Evolutionary conservation across 805 yeast species (phyloP), one percentile per base, ranked within the genome.

Genomic region (Saturnispora galanensis): DNA sequence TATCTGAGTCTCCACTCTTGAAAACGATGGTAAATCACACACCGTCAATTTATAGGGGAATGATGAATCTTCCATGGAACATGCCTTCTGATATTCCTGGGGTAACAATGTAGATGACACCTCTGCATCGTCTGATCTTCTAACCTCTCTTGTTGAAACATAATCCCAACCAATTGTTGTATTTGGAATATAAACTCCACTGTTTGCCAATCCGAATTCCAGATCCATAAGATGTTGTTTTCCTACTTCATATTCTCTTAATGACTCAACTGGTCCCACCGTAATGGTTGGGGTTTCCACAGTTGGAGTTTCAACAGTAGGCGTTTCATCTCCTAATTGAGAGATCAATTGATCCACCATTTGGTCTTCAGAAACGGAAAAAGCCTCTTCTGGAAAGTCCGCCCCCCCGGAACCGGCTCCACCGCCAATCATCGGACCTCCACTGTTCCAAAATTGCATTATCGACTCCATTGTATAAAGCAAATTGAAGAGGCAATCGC

Each of bases 1-100:
- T 58, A 93, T 86, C 65, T 93, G 98, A 12, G 97, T 90, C 64
- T 90, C 98, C 6, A 90, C 98, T 52, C 98, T 76, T 10, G 96
- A 86, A 52, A 78, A 79, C 5, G 75, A 65, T 2, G 97, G 97
- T 38, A 90, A 68, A 42, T 79, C 82, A 7, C 69, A 61, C 1
- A 90, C 66, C 21, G 64, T 59, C 43, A 84, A 51, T 44, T 69
- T 65, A 58, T 74, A 79, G 1, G 76, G 76, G 42, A 73, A 63
- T 4, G 58, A 52, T 38, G 31, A 41, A 9, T 50, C 54, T 33
- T 57, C 21, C 45, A 46, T 5, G 35, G 33, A 13, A 16, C 42
- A 50, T 4, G 50, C 39, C 12, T 52, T 54, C 11, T 53, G 52
- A 51, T 63, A 65, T 17, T 53, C 60, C 5, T 39, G 39, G 1